A percentile compares a stretch with the other conserved stretches of the same genome.
These are phyloP conservation scores for Borealophlyctis nickersoniae DNA, from an alignment of 192 early-diverging fungal genomes.

Conservation along the genomic window DNA sequence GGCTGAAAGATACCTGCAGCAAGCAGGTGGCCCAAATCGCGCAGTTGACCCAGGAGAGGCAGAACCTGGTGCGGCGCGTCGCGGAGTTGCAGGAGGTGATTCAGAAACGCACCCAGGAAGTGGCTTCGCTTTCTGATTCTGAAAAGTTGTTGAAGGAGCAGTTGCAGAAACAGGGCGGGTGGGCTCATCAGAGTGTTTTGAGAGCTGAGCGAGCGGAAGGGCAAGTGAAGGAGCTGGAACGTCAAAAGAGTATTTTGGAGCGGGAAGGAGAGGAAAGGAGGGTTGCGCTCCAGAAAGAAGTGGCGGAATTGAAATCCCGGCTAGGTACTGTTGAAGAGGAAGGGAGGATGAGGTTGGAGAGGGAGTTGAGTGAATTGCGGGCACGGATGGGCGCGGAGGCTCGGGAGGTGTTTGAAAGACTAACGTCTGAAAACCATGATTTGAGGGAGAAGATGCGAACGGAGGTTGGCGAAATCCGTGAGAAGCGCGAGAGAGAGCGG, in stretches of 20 bases:
- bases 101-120: constrained; percentile 14
- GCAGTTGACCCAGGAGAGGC: constrained; percentile 13
- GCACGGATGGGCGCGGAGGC: not conserved
- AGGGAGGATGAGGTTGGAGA: constrained; percentile 1
- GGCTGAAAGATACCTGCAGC: constrained; percentile 25
- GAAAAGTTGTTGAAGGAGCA: constrained; percentile 18
- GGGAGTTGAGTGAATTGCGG: not conserved
- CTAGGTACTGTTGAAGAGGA: constrained; percentile 5
- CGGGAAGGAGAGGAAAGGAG: not conserved
- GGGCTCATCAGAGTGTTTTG: not conserved
- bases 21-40: constrained; percentile 18
- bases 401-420: constrained; percentile 3
- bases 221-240: constrained; percentile 6
- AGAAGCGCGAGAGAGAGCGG: constrained; percentile 24
- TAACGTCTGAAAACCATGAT: constrained; percentile 6
- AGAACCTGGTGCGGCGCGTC: constrained; percentile 9
- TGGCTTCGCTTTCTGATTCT: not conserved
- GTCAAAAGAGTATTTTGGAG: not conserved
- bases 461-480: constrained; percentile 27
- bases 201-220: constrained; percentile 19
- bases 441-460: constrained; percentile 7
- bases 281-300: not conserved
- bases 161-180: constrained; percentile 12
- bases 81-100: constrained; percentile 25
- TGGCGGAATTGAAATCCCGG: not conserved